Evolutionary conservation across 345 rosid genomes (phyloP), one percentile per base, ranked within the genome.

Genomic region (Camelina sativa): DNA sequence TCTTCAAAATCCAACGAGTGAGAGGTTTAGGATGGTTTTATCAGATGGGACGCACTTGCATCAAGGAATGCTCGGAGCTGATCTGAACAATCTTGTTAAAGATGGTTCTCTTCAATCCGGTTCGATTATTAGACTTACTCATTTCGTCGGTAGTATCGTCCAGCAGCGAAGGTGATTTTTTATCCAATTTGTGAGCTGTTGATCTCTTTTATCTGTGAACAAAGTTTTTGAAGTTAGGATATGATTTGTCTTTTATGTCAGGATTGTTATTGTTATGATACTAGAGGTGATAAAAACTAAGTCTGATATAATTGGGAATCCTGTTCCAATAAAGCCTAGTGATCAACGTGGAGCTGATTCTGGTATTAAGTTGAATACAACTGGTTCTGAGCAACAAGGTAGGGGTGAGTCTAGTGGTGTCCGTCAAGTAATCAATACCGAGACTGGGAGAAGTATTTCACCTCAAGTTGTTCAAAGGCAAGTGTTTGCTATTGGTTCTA

Each of bases 11-110:
- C 73, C 80, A 19, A 20, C 28, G 47, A 85, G 53, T 50, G 85
- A 85, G 83, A 74, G 98, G 62, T 88, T 64, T 82, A 82, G 89
- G 53, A 55, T 93, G 62, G 37, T 82, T 66, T 67, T 91, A 13
- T 93, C 98, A 4, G 98, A 93, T 34, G 98, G 98, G 63, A 69
- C 74, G 0, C 76, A 79, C 34, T 55, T 71, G 57, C 88, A 85
- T 55, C 95, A 87, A 62, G 96, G 89, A 20, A 85, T 93, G 96
- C 89, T 93, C 11, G 91, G 83, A 11, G 78, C 85, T 11, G 76
- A 75, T 79, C 86, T 76, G 53, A 91, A 87, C 57, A 72, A 81
- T 34, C 82, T 93, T 46, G 95, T 91, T 2, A 82, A 81, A 51
- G 70, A 82, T 12, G 84, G 87, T 1, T 52, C 54, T 54, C 65